Base-by-base conservation (phyloP, 1,284 basidiomycete species). In the Cutaneotrichosporon sp. region DNA sequence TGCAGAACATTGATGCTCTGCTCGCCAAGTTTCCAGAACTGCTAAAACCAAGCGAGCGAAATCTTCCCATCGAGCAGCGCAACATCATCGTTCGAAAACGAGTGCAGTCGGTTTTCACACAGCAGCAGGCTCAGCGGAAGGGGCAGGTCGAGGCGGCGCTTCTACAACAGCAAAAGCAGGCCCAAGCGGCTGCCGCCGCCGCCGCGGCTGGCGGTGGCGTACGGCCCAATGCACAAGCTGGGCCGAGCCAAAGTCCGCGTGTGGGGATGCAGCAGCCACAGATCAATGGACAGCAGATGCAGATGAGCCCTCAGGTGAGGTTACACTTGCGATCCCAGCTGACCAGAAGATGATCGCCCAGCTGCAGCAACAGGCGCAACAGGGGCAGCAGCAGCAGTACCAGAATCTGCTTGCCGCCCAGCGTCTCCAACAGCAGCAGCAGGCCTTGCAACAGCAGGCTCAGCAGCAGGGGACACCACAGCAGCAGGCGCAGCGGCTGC, bases 21-120 rank as follows among this genome's bases (percentile, higher is more conserved):
- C 51, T 65, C 41, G 37, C 41, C 24, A 59, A 55, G 47, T 61
- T 61, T 33, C 65, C 66, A 8, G 31, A 59, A 32, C 26, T 70
- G 26, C 59, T 71, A n/a, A 59, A 57, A 5, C 58, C 62, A 2
- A 59, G 52, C 9, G 69, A 71, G 51, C 55, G 51, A 39, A 43
- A 52, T 19, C 47, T 71, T 11, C 66, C 69, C 11, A 11, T 22
- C 34, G 35, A 67, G 46, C n/a, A 66, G 51, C 51, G 52, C 57
- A 57, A 61, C 55, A 35, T 67, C 54, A 37, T 68, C 57, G 51
- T 70, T 56, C 55, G 62, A 52, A 31, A 64, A 56, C 26, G 63
- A 52, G 52, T 70, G 52, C 22, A 63, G 51, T 12, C 35, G 31
- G 32, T 55, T 32, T 12, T 55, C n/a, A 29, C 31, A 19, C 32